Evolutionary conservation across 2,329 filamentous ascomycete species (phyloP).

Genomic region (Cordyceps farinosa): DNA sequence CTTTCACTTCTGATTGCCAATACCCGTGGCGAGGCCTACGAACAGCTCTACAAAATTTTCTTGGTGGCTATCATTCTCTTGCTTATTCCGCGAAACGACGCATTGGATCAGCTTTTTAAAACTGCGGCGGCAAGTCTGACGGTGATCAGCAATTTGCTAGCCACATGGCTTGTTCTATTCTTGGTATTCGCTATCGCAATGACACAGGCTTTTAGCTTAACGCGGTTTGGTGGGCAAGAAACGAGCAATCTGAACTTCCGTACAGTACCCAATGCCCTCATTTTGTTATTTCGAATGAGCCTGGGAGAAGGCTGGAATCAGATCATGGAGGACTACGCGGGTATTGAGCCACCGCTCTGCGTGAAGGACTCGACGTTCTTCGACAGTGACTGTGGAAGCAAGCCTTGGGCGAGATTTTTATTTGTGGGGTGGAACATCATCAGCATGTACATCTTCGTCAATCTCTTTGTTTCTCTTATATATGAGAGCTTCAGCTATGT

Average conservation of each 20-base stretch:
- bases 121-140: conserved; percentile 92
- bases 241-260: conserved; percentile 84
- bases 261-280: conserved; percentile 87
- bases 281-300: conserved; percentile 89
- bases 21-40: conserved; percentile 58
- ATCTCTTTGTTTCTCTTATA: conserved; percentile 95
- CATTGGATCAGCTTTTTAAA: conserved; percentile 97
- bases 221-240: conserved; percentile 73
- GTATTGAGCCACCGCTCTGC: conserved; percentile 75
- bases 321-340: conserved; percentile 93
- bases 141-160: conserved; percentile 84
- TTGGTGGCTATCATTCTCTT: conserved; percentile 85
- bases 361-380: conserved; percentile 71
- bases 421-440: conserved; percentile 98
- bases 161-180: conserved; percentile 97
- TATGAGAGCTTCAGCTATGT: conserved; percentile 99
- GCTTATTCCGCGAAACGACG: conserved; percentile 93
- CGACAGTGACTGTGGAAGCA: conserved; percentile 87
- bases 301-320: conserved; percentile 95
- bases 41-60: conserved; percentile 89
- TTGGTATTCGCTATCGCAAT: conserved; percentile 94
- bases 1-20: conserved; percentile 70
- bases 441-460: conserved; percentile 99
- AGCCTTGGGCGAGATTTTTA: conserved; percentile 78
- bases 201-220: conserved; percentile 93